Evolutionary conservation across 106 monocot genomes (phyloP), one percentile per base, ranked within the genome.

Genomic region (Platanthera zijinensis): DNA sequence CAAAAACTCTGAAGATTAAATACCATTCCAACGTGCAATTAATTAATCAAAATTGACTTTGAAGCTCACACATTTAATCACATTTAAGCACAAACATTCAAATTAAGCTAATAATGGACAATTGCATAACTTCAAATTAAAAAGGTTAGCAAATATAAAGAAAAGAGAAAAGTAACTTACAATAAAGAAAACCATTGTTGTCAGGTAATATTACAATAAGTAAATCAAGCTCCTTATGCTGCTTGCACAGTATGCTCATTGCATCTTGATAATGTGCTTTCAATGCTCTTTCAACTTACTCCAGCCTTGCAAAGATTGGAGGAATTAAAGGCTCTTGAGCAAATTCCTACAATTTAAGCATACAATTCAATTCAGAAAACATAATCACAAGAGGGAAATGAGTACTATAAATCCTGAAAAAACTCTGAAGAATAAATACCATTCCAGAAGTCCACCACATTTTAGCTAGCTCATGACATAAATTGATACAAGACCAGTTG

Each of bases 111-210:
- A 2, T 32, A 32, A 32, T 0, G 32, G 2, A 32, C 32, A 32
- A 32, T 32, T 32, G 7, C 7, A 52, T 3, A 64, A 64, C 8
- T 64, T 25, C 11, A 11, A 28, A 22, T 30, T 28, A 5, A 32
- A 6, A 63, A 63, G 25, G 30, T 0, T 6, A 10, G 30, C 30
- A 28, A 46, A 46, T 50, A 54, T 11, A 8, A 51, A 48, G 28
- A 32, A 74, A 32, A 28, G 2, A n/a, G 45, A 1, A 74, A 15
- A 74, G 4, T 45, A 4, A 61, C 12, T 45, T 88, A 89, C 91
- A 88, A 81, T 91, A 91, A 46, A 91, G 86, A 78, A 84, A 79
- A 59, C 91, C 88, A 81, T 91, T 91, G 50, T 83, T 88, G 17
- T 88, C 84, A 22, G 91, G 91, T 61, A 91, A 82, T 57, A 91